Conservation (phyloP, 257 asterid genomes). For the Solanum peruvianum region DNA sequence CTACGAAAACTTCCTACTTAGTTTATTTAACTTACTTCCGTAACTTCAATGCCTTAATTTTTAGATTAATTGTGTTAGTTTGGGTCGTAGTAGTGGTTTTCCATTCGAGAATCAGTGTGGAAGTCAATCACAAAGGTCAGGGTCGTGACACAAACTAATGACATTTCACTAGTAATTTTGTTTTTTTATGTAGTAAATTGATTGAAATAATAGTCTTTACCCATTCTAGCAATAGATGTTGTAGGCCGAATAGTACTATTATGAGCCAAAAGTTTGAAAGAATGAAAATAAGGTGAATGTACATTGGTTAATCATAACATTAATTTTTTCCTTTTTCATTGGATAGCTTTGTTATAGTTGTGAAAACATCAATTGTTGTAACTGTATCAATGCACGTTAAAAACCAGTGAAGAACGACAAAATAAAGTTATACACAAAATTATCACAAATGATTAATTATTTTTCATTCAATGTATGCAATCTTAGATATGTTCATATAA, state of each 20-base stretch:
- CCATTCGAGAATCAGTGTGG: too few species aligned
- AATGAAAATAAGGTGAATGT: background rate
- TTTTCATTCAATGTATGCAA: background rate
- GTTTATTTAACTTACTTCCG: too few species aligned
- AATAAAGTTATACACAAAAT: background rate
- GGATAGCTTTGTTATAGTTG: background rate
- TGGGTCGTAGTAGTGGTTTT: too few species aligned
- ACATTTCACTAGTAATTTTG: too few species aligned
- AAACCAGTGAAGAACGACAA: background rate
- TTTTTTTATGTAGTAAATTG: too few species aligned
- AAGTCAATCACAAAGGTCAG: too few species aligned
- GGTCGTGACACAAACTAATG: too few species aligned
- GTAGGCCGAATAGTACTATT: background rate
- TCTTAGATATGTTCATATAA: background rate
- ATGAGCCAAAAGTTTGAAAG: background rate
- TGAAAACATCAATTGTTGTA: background rate
- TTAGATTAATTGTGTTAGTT: too few species aligned
- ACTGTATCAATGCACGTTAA: background rate
- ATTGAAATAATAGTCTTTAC: background rate
- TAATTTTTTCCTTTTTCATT: too few species aligned
- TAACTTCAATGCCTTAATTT: too few species aligned
- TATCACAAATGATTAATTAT: too few species aligned
- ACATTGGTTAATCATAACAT: background rate
- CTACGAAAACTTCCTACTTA: too few species aligned
- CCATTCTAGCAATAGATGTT: background rate